These are phyloP conservation scores for Yamadazyma oceani DNA, from an alignment of 1,139 yeast species.

Conservation along the genomic window DNA sequence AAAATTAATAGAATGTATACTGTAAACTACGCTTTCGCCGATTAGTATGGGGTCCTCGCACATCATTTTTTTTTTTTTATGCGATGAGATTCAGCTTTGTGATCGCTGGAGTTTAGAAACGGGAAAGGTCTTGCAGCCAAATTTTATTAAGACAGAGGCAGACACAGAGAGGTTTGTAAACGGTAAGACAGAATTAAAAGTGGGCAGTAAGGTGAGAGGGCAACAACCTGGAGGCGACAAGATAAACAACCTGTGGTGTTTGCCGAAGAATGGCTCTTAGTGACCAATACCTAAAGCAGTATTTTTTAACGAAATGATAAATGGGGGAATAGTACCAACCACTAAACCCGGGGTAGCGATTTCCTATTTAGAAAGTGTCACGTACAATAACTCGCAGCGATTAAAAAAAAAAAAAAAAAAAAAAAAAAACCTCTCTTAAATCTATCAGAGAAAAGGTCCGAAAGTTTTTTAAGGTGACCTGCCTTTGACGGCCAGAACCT, in stretches of 20 bases:
- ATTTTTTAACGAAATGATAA: not conserved
- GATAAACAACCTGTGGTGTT: too few species aligned
- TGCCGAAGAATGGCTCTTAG: too few species aligned
- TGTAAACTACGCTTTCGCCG: too few species aligned
- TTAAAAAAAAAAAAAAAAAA: too few species aligned
- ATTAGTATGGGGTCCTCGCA: not conserved
- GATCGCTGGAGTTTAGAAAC: slow-evolving; percentile 2
- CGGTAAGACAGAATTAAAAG: too few species aligned
- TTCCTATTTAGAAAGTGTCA: slow-evolving; percentile 3
- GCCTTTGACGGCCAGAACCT: too few species aligned
- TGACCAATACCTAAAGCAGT: not conserved
- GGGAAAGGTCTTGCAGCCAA: not conserved
- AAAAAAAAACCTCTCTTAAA: too few species aligned
- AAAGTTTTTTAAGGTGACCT: too few species aligned
- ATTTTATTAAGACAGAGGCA: not conserved
- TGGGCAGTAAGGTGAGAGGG: too few species aligned
- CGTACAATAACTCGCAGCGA: not conserved
- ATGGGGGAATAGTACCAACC: not conserved
- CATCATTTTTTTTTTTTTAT: not conserved
- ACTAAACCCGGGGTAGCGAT: slow-evolving; percentile 2
- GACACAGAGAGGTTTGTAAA: not conserved
- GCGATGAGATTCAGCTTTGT: slow-evolving; percentile 2
- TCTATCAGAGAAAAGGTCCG: too few species aligned
- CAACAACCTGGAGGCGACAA: too few species aligned
- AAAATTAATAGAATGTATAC: too few species aligned